A percentile compares a stretch with the other conserved stretches of the same genome.
These are phyloP conservation scores for Russula dissimulans DNA, from an alignment of 768 basidiomycete species.

Conservation along the genomic window DNA sequence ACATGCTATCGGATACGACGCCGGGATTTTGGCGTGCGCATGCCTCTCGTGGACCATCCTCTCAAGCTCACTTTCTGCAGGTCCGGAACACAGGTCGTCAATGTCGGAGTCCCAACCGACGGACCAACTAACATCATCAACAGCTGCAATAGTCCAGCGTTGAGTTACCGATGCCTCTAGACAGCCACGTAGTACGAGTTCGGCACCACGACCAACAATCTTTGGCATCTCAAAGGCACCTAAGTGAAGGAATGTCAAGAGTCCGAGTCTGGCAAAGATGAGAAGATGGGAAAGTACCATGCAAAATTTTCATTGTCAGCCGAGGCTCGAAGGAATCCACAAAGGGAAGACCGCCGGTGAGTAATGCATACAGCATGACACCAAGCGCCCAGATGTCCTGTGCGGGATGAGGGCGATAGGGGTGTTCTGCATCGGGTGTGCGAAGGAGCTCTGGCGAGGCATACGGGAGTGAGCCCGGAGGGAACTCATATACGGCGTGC, in stretches of 20 bases:
- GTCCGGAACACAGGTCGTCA: conserved; percentile 28
- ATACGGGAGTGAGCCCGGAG: conserved; percentile 84
- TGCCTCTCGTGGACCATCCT: conserved; percentile 32
- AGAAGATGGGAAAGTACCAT: conserved; percentile 43
- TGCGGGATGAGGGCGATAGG: conserved; percentile 46
- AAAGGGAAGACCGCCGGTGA: conserved; percentile 84
- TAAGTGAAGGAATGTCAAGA: conserved; percentile 25
- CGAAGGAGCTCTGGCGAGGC: conserved; percentile 81
- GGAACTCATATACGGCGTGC: conserved; percentile 36
- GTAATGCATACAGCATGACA: conserved; percentile 75
- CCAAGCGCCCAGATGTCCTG: conserved; percentile 98
- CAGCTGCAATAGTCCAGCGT: conserved; percentile 75
- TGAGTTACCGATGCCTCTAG: conserved; percentile 50
- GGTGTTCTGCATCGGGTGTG: conserved; percentile 37
- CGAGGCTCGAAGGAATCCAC: conserved; percentile 84
- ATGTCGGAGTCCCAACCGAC: conserved; percentile 56
- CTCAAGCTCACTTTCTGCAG: conserved; percentile 26
- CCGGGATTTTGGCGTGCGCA: conserved; percentile 16
- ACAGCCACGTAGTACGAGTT: conserved; percentile 70
- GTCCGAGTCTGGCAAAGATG: conserved; percentile 13
- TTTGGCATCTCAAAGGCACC: conserved; percentile 54
- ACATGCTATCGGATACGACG: conserved; percentile 12
- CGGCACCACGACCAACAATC: conserved; percentile 50
- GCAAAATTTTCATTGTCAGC: conserved; percentile 83
- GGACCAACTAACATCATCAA: conserved; percentile 75